Conservation (phyloP, 441 rosid genomes). For the Melastoma candidum region DNA sequence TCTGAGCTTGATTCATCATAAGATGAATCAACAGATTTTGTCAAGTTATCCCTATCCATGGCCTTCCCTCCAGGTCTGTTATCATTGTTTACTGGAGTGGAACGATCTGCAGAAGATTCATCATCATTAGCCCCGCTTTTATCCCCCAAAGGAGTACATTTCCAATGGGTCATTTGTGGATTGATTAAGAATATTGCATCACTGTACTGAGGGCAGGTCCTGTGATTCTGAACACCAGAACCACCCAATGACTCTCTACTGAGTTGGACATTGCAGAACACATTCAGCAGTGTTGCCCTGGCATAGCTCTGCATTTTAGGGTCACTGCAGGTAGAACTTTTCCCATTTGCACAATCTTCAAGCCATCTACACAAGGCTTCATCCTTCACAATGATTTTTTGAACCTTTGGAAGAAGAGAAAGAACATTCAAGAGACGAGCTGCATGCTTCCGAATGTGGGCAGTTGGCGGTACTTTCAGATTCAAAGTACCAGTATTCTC, state of each 20-base stretch:
- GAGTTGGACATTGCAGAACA: constrained; percentile 47
- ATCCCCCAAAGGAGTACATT: constrained; percentile 36
- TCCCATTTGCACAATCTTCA: constrained; percentile 81
- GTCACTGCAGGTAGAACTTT: constrained; percentile 65
- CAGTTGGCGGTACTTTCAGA: constrained; percentile 81
- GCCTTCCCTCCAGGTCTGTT: constrained; percentile 19
- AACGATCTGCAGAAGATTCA: constrained; percentile 21
- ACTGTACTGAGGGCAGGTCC: constrained; percentile 53
- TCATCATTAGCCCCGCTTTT: constrained; percentile 19
- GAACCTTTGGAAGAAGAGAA: constrained; percentile 70
- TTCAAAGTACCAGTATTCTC: constrained; percentile 43
- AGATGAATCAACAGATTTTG: constrained; percentile 27
- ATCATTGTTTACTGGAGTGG: constrained; percentile 22
- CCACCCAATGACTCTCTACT: constrained; percentile 23
- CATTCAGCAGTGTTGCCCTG: constrained; percentile 66
- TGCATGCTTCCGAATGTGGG: constrained; percentile 89
- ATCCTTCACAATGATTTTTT: constrained; percentile 59
- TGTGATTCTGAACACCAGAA: constrained; percentile 26
- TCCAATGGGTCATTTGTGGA: constrained; percentile 87
- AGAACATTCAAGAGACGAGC: constrained; percentile 78
- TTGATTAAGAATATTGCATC: constrained; percentile 76
- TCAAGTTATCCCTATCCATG: constrained; percentile 21
- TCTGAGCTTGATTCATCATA: constrained; percentile 24
- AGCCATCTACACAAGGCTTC: constrained; percentile 80
- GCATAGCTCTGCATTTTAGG: constrained; percentile 86